Evolutionary conservation across 179 eudicot genomes (phyloP).

Genomic region (Spinacia oleracea): DNA sequence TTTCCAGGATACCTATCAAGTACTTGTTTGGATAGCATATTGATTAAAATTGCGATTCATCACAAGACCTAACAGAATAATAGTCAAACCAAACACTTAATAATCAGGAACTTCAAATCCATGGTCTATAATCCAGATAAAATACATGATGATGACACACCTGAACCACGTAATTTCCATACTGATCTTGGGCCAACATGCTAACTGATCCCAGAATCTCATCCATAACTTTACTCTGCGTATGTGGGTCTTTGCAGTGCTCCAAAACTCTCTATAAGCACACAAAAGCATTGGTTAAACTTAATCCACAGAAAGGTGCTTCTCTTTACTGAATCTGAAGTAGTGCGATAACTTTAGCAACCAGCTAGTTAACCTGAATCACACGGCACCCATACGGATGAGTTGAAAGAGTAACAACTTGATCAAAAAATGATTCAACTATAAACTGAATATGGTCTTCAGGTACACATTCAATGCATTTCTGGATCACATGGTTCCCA

Average conservation of each 20-base stretch:
- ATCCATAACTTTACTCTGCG: constrained; percentile 76
- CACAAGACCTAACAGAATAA: background rate
- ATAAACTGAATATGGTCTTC: constrained; percentile 76
- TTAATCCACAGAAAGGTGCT: background rate
- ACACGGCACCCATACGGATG: constrained; percentile 98
- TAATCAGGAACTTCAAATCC: background rate
- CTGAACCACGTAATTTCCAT: constrained; percentile 94
- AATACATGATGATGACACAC: constrained; percentile 33
- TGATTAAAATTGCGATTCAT: background rate
- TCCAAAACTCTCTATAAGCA: constrained; percentile 74
- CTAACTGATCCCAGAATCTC: constrained; percentile 77
- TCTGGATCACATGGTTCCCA: constrained; percentile 94
- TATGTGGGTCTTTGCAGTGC: constrained; percentile 70
- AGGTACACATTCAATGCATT: constrained; percentile 90
- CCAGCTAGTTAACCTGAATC: constrained; percentile 59
- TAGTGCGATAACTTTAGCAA: constrained; percentile 14
- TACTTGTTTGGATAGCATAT: background rate
- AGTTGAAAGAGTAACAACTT: constrained; percentile 84
- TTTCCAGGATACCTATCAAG: background rate
- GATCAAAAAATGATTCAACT: constrained; percentile 66
- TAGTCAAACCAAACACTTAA: background rate
- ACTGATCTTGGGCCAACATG: constrained; percentile 91
- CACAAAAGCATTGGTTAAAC: constrained; percentile 3
- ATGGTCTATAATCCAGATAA: background rate
- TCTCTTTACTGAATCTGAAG: background rate